Evolutionary conservation across 2,329 filamentous ascomycete genomes (phyloP).

Genomic region (Dothistroma pini): DNA sequence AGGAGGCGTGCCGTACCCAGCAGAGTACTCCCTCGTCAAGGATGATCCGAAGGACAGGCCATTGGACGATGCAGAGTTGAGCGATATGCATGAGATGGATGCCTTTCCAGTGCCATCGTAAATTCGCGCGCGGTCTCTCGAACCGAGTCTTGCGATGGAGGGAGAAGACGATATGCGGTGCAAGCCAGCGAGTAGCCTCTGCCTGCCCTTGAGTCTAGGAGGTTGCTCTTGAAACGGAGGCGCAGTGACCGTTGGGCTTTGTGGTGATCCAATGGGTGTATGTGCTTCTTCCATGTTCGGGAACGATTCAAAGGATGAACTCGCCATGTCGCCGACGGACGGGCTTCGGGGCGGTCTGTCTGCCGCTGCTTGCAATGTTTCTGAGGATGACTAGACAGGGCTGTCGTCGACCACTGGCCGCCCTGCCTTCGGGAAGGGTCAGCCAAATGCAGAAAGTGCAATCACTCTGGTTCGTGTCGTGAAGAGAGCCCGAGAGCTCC

Average conservation of each 20-base stretch:
- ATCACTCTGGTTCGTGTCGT: neutral
- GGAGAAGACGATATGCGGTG: conserved; percentile 80
- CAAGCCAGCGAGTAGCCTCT: conserved; percentile 67
- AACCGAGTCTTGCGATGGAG: conserved; percentile 61
- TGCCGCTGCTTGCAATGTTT: neutral
- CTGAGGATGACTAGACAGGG: neutral
- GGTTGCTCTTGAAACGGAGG: conserved; percentile 33
- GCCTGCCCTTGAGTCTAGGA: conserved; percentile 63
- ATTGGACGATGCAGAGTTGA: conserved; percentile 51
- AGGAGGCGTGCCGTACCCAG: conserved; percentile 54
- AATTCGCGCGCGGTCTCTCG: conserved; percentile 56
- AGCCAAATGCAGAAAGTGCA: conserved; percentile 1
- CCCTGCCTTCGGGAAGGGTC: neutral
- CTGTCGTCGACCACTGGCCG: conserved; percentile 2
- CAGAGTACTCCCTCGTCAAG: conserved; percentile 55
- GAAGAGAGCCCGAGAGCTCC: conserved; percentile 2
- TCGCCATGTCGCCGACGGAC: conserved; percentile 16
- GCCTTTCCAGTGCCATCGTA: conserved; percentile 62
- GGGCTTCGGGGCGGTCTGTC: conserved; percentile 3
- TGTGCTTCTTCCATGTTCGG: conserved; percentile 9
- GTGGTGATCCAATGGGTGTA: conserved; percentile 14
- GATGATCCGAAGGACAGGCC: conserved; percentile 53
- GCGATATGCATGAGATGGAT: conserved; percentile 62
- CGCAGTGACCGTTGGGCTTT: conserved; percentile 28
- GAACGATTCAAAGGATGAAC: conserved; percentile 18